phyloP scores from a whole-genome alignment of 371 early-diverging fungal species.

The Entomophthora muscae region DNA sequence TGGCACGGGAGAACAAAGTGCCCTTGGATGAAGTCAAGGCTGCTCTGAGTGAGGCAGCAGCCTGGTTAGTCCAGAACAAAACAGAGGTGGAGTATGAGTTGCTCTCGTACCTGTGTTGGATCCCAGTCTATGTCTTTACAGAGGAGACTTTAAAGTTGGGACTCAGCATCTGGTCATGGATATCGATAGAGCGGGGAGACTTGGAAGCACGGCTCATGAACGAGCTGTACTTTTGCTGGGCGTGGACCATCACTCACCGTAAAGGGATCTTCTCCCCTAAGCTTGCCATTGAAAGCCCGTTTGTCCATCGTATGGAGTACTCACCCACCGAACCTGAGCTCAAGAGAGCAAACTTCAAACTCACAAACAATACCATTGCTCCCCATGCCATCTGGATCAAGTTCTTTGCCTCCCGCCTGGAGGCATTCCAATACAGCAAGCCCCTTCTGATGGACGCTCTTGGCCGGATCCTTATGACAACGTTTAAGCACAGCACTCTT shows the following conservation, averaged over 20 bases:
- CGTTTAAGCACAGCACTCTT: conserved; percentile 21
- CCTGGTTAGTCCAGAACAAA: not conserved
- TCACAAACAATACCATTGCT: conserved; percentile 37
- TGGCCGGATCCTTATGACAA: conserved; percentile 50
- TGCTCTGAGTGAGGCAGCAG: conserved; percentile 28
- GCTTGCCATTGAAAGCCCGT: conserved; percentile 51
- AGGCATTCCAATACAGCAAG: conserved; percentile 54
- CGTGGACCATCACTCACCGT: conserved; percentile 49
- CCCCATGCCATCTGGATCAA: conserved; percentile 74
- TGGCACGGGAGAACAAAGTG: conserved; percentile 34
- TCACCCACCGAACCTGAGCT: conserved; percentile 67
- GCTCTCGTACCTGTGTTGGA: conserved; percentile 60
- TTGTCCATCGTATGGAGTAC: conserved; percentile 77
- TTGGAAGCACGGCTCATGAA: conserved; percentile 56
- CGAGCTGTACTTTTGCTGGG: conserved; percentile 68
- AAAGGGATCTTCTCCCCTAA: conserved; percentile 55
- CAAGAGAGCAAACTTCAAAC: conserved; percentile 33
- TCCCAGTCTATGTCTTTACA: conserved; percentile 68
- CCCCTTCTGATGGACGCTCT: conserved; percentile 52
- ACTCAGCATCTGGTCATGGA: conserved; percentile 70
- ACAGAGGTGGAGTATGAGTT: conserved; percentile 41
- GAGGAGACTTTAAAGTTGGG: conserved; percentile 59
- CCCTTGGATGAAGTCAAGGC: conserved; percentile 18
- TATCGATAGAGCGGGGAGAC: conserved; percentile 57
- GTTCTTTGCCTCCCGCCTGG: conserved; percentile 68